Conservation (phyloP, 1,284 basidiomycete species). For the Pulveroboletus sp. region DNA sequence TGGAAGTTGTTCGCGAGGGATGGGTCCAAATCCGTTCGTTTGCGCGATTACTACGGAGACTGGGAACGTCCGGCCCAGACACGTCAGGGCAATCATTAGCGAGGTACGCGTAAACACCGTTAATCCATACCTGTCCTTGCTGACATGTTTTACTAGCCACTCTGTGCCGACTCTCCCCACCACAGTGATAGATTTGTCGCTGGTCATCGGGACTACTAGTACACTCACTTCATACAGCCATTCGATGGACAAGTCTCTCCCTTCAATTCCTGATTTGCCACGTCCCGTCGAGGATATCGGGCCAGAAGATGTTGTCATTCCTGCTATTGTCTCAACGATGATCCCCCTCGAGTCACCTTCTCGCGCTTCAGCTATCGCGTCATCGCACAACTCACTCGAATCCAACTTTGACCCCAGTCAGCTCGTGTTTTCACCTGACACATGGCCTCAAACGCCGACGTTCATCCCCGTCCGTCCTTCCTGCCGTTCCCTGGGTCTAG, state of each 20-base stretch:
- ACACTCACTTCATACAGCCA: conserved; percentile 6
- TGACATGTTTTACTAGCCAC: conserved; percentile 16
- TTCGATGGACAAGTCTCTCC: conserved; percentile 5
- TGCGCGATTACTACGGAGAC: not conserved
- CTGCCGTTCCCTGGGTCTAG: conserved; percentile 5
- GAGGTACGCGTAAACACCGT: conserved; percentile 8
- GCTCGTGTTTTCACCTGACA: conserved; percentile 5
- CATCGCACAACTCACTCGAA: conserved; percentile 29
- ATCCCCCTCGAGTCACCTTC: conserved; percentile 35
- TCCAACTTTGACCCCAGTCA: conserved; percentile 24
- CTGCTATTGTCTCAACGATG: conserved; percentile 4
- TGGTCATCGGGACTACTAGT: conserved; percentile 9
- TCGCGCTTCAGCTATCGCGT: conserved; percentile 26
- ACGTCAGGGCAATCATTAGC: not conserved
- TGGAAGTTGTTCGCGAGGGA: conserved; percentile 13
- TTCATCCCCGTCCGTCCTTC: conserved; percentile 8
- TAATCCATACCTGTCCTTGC: not conserved
- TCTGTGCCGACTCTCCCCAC: conserved; percentile 15
- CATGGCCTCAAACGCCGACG: conserved; percentile 23
- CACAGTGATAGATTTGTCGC: conserved; percentile 27
- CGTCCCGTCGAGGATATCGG: not conserved
- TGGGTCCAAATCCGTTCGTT: conserved; percentile 6
- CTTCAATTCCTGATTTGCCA: not conserved
- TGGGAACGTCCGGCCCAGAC: not conserved
- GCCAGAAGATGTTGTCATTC: conserved; percentile 12